A percentile compares a stretch with the other conserved stretches of the same genome.
These are phyloP conservation scores for Aleurites moluccanus DNA, from an alignment of 441 rosid species.

Conservation along the genomic window DNA sequence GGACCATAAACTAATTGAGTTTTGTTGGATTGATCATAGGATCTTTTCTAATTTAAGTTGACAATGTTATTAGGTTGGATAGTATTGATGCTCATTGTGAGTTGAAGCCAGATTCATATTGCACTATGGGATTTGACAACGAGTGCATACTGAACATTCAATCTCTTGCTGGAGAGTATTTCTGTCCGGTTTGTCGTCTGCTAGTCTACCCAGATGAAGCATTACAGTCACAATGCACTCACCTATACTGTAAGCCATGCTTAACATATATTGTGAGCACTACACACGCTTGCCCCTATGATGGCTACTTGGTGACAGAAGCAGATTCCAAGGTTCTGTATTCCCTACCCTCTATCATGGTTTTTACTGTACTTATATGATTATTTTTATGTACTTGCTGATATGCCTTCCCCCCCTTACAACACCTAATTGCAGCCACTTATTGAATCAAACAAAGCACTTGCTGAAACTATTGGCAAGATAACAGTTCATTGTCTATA, in stretches of 20 bases:
- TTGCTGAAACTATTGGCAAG: conserved; percentile 69
- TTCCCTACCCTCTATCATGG: conserved; percentile 1
- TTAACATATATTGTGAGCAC: conserved; percentile 56
- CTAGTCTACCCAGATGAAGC: conserved; percentile 81
- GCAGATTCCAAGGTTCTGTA: conserved; percentile 70
- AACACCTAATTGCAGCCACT: conserved; percentile 54
- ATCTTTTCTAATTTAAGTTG: background rate
- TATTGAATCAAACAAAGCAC: conserved; percentile 52
- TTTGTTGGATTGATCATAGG: background rate
- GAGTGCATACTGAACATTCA: conserved; percentile 74
- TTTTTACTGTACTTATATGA: background rate
- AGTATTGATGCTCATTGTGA: conserved; percentile 22
- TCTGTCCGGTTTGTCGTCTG: conserved; percentile 78
- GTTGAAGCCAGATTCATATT: conserved; percentile 23
- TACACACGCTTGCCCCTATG: conserved; percentile 75
- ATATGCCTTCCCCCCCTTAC: background rate
- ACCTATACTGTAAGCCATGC: conserved; percentile 76
- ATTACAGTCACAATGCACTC: conserved; percentile 77
- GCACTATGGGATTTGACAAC: conserved; percentile 68
- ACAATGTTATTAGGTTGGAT: conserved; percentile 26
- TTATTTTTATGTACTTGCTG: conserved; percentile 16
- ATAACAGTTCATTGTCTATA: conserved; percentile 60
- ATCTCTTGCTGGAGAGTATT: conserved; percentile 73
- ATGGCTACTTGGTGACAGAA: conserved; percentile 77
- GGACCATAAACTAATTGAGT: background rate